Conservation (phyloP, 192 early-diverging fungal species). For the Backusella australiensis region DNA sequence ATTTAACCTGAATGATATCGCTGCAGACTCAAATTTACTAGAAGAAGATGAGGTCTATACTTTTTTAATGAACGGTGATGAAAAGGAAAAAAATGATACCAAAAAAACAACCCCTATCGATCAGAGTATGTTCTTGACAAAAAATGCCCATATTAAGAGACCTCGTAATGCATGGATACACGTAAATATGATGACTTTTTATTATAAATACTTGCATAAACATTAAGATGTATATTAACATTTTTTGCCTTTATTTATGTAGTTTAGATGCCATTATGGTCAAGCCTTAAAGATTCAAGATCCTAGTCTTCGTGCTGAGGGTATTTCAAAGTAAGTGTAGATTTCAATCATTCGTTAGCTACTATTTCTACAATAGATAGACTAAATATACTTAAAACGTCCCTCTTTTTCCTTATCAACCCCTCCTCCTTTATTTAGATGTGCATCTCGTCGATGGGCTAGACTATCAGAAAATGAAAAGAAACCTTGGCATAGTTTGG, state of each 20-base stretch:
- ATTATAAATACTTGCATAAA: not conserved
- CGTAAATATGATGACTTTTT: constrained; percentile 16
- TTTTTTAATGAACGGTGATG: not conserved
- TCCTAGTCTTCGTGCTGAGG: constrained; percentile 35
- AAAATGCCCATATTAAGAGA: constrained; percentile 41
- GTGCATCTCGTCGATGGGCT: constrained; percentile 36
- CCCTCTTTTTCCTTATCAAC: constrained; percentile 5
- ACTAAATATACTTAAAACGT: not conserved
- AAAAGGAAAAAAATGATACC: not conserved
- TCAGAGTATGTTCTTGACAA: constrained; percentile 34
- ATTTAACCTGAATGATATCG: not conserved
- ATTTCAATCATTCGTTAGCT: not conserved
- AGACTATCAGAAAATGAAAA: constrained; percentile 36
- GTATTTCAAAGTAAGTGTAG: constrained; percentile 37
- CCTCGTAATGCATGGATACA: constrained; percentile 41
- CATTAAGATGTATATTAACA: not conserved
- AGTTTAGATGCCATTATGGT: constrained; percentile 41
- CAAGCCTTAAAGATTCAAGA: constrained; percentile 39
- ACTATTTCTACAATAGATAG: not conserved
- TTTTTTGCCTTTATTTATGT: constrained; percentile 3
- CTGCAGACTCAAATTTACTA: not conserved
- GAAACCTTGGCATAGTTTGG: constrained; percentile 37
- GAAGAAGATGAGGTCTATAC: not conserved
- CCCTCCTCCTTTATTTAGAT: constrained; percentile 19
- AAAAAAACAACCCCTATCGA: not conserved